Conservation (phyloP, 2,329 filamentous ascomycete genomes). For the Ciborinia camelliae region DNA sequence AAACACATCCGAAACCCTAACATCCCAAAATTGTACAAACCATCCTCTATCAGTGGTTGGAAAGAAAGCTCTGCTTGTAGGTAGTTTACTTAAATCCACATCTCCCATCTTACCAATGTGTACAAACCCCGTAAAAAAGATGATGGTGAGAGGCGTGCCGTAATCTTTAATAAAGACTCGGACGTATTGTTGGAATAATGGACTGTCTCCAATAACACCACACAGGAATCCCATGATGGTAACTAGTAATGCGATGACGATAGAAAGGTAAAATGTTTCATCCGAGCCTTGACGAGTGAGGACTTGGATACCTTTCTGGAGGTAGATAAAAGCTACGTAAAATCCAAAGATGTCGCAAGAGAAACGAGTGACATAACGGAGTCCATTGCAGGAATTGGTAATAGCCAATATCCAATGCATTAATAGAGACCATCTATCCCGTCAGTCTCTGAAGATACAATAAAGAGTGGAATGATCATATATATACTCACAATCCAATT, state of each 20-base stretch:
- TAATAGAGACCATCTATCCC: constrained; percentile 70
- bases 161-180: constrained; percentile 87
- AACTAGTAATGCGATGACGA: constrained; percentile 73
- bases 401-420: constrained; percentile 82
- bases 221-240: constrained; percentile 73
- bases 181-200: constrained; percentile 70
- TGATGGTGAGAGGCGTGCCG: constrained; percentile 74
- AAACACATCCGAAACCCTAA: constrained; percentile 70
- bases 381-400: constrained; percentile 81
- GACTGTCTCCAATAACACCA: constrained; percentile 65
- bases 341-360: constrained; percentile 93
- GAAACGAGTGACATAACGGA: constrained; percentile 88
- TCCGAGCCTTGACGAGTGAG: constrained; percentile 68
- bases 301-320: constrained; percentile 88
- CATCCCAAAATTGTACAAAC: constrained; percentile 80
- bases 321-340: constrained; percentile 87
- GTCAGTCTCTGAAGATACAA: constrained; percentile 23
- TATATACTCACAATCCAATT: constrained; percentile 61
- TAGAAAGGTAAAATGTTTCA: constrained; percentile 71
- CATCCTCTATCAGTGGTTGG: constrained; percentile 71
- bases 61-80: constrained; percentile 73
- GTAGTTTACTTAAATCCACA: constrained; percentile 66
- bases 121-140: constrained; percentile 89
- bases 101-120: constrained; percentile 79
- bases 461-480: background rate